Evolutionary conservation across 805 yeast genomes (phyloP), one percentile per base, ranked within the genome.

Genomic region (Ogataea saltuana): DNA sequence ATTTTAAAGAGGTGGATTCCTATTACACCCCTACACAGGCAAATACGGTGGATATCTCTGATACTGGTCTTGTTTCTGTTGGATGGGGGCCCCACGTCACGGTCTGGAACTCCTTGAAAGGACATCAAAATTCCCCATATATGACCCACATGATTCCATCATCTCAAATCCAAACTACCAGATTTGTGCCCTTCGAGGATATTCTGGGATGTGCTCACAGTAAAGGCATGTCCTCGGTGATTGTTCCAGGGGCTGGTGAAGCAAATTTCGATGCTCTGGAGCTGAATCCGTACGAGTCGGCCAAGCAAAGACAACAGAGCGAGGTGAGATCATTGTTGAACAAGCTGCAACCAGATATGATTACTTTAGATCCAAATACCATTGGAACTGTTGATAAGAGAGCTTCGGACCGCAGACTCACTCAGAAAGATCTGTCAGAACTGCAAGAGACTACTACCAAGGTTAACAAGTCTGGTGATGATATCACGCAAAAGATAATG

Each of bases 231-330:
- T 77, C 83, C n/a, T 82, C 93, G n/a, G 54, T 93, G 47, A 84
- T 93, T 53, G 75, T 93, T 45, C 99, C 99, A 30, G 99, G 99
- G 19, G 73, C 97, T 31, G 99, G 99, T 71, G 99, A 93, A 69
- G 97, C 99, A 49, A 93, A 93, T 68, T 89, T 79, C 64, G 99
- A 93, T 70, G 89, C 98, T 3, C 66, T 89, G 63, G 99, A 93
- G 67, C 67, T 81, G 58, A 93, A 93, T 64, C 99, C 99, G 50
- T 93, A 75, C 68, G 96, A 88, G 65, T 79, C 96, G 8, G 80
- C 86, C 42, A 84, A 87, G 62, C 97, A 90, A 69, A 83, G 98
- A 72, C 96, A 91, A 66, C 91, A 91, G 68, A 75, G 78, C 34
- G 99, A 93, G 72, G 96, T 93, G 27, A 80, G 91, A 60, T 67